Evolutionary conservation across 148 eudicot species (phyloP).

Genomic region (Bassia scoparia): DNA sequence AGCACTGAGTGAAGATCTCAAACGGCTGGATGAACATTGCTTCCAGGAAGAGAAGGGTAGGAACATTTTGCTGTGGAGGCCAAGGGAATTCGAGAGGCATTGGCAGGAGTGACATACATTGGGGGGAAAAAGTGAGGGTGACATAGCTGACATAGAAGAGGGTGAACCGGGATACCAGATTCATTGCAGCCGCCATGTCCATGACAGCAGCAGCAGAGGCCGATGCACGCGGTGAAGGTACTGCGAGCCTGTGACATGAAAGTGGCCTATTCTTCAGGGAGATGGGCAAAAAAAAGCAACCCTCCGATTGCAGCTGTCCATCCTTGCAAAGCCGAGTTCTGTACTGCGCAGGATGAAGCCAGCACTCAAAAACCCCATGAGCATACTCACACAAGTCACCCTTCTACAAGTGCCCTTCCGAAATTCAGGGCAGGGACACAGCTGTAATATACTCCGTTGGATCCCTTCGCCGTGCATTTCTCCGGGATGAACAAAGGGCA

Average conservation of each 20-base stretch:
- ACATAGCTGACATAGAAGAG: conserved; percentile 45
- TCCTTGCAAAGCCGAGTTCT: conserved; percentile 86
- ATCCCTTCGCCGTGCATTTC: conserved; percentile 73
- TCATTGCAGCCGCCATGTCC: conserved; percentile 74
- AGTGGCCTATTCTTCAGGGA: conserved; percentile 64
- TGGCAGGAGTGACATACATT: conserved; percentile 55
- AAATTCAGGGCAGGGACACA: conserved; percentile 76
- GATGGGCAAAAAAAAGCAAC: conserved; percentile 88
- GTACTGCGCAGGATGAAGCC: conserved; percentile 83
- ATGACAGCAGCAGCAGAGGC: conserved; percentile 45
- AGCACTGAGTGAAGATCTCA: conserved; percentile 67
- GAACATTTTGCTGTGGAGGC: conserved; percentile 56
- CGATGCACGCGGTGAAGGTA: conserved; percentile 54
- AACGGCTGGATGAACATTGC: conserved; percentile 68
- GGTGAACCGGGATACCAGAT: conserved; percentile 70
- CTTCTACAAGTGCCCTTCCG: conserved; percentile 55
- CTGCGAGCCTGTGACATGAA: conserved; percentile 63
- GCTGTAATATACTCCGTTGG: conserved; percentile 49
- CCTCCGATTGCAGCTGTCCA: conserved; percentile 59
- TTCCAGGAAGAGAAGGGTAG: conserved; percentile 67
- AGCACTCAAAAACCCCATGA: conserved; percentile 87
- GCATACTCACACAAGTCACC: conserved; percentile 82
- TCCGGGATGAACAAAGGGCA: conserved; percentile 69
- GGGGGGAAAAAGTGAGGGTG: conserved; percentile 56
- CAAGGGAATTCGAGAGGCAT: conserved; percentile 46